Evolutionary conservation across 1,284 basidiomycete genomes (phyloP).

Genomic region (Puccinia coronata): DNA sequence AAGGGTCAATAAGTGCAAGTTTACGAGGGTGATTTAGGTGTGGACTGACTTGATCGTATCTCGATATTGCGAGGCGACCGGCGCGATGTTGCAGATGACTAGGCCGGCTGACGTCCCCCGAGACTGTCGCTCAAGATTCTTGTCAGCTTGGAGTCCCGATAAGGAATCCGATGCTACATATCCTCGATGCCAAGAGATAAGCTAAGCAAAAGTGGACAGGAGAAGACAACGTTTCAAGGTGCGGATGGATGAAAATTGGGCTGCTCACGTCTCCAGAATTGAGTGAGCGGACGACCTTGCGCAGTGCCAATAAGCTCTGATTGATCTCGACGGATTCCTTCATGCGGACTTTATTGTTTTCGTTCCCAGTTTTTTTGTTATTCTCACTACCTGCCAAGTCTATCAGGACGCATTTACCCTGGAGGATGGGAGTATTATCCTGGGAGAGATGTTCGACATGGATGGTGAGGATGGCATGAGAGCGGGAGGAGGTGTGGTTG

Average conservation of each 20-base stretch:
- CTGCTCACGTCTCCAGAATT: conserved; percentile 66
- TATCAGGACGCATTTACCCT: conserved; percentile 76
- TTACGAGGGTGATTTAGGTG: neutral
- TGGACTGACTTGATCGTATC: conserved; percentile 69
- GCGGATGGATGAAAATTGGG: too few relatives aligned
- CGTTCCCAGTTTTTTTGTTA: conserved; percentile 81
- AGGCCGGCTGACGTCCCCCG: conserved; percentile 74
- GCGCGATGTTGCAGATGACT: conserved; percentile 78
- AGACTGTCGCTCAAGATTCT: conserved; percentile 78
- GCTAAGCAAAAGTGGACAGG: too few relatives aligned
- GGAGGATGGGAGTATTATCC: neutral
- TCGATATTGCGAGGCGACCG: conserved; percentile 73
- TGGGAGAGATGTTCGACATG: conserved; percentile 3
- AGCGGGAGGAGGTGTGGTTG: conserved; percentile 39
- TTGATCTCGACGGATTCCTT: conserved; percentile 80
- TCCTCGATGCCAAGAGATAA: neutral
- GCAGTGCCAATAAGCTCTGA: conserved; percentile 75
- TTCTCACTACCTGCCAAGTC: conserved; percentile 85
- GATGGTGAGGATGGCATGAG: conserved; percentile 39
- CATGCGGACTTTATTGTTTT: conserved; percentile 68
- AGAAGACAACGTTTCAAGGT: too few relatives aligned
- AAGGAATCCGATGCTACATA: conserved; percentile 65
- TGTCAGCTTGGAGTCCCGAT: conserved; percentile 78
- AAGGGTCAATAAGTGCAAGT: neutral
- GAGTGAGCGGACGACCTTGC: conserved; percentile 78